phyloP scores from a whole-genome alignment of 371 early-diverging fungal species.

The Mucor velutinosus region DNA sequence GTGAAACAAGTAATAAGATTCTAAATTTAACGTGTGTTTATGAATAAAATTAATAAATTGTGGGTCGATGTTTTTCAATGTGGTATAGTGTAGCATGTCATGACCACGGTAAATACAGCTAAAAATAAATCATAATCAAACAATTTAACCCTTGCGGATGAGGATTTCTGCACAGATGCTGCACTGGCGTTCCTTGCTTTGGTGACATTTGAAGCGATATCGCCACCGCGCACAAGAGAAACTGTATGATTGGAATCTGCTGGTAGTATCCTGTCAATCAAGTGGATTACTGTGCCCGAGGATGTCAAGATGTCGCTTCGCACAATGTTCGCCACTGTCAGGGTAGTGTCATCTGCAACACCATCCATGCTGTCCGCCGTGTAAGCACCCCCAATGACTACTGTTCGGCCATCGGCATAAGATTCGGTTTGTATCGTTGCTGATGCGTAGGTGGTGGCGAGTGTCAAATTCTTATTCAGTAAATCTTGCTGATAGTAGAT shows the following conservation, averaged over 20 bases:
- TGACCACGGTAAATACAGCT: too few relatives aligned
- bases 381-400: constrained; percentile 11
- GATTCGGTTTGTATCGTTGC: constrained; percentile 8
- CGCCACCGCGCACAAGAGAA: not conserved
- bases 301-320: constrained; percentile 23
- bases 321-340: constrained; percentile 15
- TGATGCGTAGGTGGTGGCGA: constrained; percentile 11
- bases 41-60: not conserved
- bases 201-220: not conserved
- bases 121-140: not conserved
- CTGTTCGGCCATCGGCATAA: not conserved
- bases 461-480: constrained; percentile 6
- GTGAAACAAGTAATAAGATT: not conserved
- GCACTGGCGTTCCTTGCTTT: not conserved
- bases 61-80: not conserved
- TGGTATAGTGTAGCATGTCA: not conserved
- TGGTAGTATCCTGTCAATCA: constrained; percentile 29
- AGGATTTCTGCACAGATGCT: not conserved
- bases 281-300: constrained; percentile 30
- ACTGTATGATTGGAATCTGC: not conserved
- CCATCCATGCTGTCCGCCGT: not conserved
- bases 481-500: constrained; percentile 20
- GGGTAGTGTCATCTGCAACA: not conserved
- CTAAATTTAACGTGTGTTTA: not conserved
- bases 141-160: not conserved